Evolutionary conservation across 805 yeast genomes (phyloP).

Genomic region (Sungouiozyma intestinalis): DNA sequence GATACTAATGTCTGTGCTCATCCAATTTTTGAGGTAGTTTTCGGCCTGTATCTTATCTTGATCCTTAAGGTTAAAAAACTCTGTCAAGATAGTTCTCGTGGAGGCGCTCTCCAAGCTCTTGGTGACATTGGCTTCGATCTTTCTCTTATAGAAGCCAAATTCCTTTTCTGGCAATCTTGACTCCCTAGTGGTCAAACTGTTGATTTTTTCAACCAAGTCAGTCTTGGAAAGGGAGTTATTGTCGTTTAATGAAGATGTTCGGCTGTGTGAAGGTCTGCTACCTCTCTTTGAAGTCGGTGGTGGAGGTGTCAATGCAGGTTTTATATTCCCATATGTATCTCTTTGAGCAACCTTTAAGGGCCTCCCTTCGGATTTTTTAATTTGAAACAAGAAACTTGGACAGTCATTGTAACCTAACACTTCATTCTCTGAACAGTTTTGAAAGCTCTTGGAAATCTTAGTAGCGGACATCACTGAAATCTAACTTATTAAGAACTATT

Average conservation of each 20-base stretch:
- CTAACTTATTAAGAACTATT: too few species aligned
- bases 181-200: slow-evolving; percentile 18
- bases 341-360: background rate
- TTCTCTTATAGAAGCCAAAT: slow-evolving; percentile 34
- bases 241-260: background rate
- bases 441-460: slow-evolving; percentile 23
- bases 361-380: slow-evolving; percentile 7
- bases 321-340: slow-evolving; percentile 4
- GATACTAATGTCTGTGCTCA: slow-evolving; percentile 47
- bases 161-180: slow-evolving; percentile 34
- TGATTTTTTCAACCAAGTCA: slow-evolving; percentile 16
- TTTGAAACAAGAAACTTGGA: slow-evolving; percentile 26
- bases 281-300: slow-evolving; percentile 1
- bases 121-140: slow-evolving; percentile 26
- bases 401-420: slow-evolving; percentile 38
- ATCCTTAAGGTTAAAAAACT: slow-evolving; percentile 16
- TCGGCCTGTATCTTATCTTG: slow-evolving; percentile 25
- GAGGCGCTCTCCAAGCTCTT: slow-evolving; percentile 21
- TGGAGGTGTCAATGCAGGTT: slow-evolving; percentile 4
- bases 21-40: slow-evolving; percentile 36
- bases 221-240: slow-evolving; percentile 3
- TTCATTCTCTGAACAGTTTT: slow-evolving; percentile 33
- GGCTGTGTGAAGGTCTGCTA: background rate
- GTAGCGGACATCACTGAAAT: background rate
- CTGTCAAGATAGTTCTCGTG: slow-evolving; percentile 20